Conservation (phyloP, 2,329 filamentous ascomycete species). For the Epichloe bromicola region DNA sequence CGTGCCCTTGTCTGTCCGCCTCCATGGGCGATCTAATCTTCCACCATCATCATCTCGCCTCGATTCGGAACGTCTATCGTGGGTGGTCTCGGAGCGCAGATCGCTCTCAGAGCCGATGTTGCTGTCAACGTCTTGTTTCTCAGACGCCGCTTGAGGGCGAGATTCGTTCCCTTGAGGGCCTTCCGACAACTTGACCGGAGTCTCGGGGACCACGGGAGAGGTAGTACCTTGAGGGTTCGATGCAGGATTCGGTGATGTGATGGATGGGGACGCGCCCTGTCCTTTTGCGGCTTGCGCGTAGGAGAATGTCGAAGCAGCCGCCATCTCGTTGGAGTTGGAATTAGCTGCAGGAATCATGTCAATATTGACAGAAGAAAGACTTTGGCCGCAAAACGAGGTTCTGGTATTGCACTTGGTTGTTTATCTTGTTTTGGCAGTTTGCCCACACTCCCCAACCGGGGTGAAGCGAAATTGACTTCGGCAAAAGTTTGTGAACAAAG, state of each 20-base stretch:
- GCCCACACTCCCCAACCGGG: conserved; percentile 10
- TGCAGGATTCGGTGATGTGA: conserved; percentile 12
- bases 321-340: conserved; percentile 30
- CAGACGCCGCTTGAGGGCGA: conserved; percentile 9
- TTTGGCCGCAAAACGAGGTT: not conserved
- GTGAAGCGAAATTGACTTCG: conserved; percentile 3
- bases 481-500: not conserved
- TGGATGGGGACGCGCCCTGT: conserved; percentile 32
- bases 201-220: conserved; percentile 14
- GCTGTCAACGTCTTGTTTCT: conserved; percentile 23
- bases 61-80: conserved; percentile 19
- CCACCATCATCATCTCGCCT: conserved; percentile 26
- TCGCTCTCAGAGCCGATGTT: conserved; percentile 26
- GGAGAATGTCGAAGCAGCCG: conserved; percentile 56
- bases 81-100: conserved; percentile 20
- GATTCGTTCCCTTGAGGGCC: conserved; percentile 12
- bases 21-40: conserved; percentile 27
- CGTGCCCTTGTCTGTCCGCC: conserved; percentile 33
- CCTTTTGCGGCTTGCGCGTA: conserved; percentile 91
- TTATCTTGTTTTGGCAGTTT: conserved; percentile 2
- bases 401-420: conserved; percentile 1
- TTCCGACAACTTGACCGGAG: conserved; percentile 14
- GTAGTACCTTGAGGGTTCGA: conserved; percentile 15
- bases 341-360: conserved; percentile 14
- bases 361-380: not conserved